Percentiles rank a stretch among this genome's conserved stretches.
Conservation (phyloP, 805 yeast species). For the Zygosaccharomyces pseudorouxii region DNA sequence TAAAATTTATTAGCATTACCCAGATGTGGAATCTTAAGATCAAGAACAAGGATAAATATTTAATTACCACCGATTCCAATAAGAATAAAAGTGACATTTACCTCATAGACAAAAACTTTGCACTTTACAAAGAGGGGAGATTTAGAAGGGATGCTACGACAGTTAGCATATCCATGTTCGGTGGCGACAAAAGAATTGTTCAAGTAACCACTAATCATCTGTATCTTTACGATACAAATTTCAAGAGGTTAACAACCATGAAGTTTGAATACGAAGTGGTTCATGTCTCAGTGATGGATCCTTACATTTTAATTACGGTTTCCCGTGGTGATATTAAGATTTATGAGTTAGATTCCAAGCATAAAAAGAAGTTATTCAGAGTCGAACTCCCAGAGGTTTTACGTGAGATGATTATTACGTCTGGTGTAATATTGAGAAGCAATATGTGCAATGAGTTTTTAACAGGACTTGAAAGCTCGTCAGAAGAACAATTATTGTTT, state of each 20-base stretch:
- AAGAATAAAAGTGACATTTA: slow-evolving; percentile 65
- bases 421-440: slow-evolving; percentile 59
- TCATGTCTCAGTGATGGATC: slow-evolving; percentile 58
- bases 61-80: slow-evolving; percentile 66
- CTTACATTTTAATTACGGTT: slow-evolving; percentile 57
- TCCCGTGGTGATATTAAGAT: slow-evolving; percentile 68
- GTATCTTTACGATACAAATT: slow-evolving; percentile 56
- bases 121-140: slow-evolving; percentile 54
- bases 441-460: slow-evolving; percentile 42
- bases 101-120: slow-evolving; percentile 56
- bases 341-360: slow-evolving; percentile 41
- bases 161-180: slow-evolving; percentile 59
- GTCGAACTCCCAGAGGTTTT: slow-evolving; percentile 37
- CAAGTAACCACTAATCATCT: slow-evolving; percentile 71
- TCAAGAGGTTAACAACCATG: slow-evolving; percentile 49
- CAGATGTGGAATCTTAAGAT: slow-evolving; percentile 66
- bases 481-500: slow-evolving; percentile 41
- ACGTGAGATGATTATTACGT: slow-evolving; percentile 54
- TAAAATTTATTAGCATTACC: slow-evolving; percentile 66
- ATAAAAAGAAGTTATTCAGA: slow-evolving; percentile 35
- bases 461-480: slow-evolving; percentile 20
- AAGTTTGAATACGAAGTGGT: slow-evolving; percentile 58
- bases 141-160: slow-evolving; percentile 63
- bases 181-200: slow-evolving; percentile 52
- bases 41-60: slow-evolving; percentile 46